phyloP scores from a whole-genome alignment of 2,329 filamentous ascomycete species.

The Fusarium dlaminii region DNA sequence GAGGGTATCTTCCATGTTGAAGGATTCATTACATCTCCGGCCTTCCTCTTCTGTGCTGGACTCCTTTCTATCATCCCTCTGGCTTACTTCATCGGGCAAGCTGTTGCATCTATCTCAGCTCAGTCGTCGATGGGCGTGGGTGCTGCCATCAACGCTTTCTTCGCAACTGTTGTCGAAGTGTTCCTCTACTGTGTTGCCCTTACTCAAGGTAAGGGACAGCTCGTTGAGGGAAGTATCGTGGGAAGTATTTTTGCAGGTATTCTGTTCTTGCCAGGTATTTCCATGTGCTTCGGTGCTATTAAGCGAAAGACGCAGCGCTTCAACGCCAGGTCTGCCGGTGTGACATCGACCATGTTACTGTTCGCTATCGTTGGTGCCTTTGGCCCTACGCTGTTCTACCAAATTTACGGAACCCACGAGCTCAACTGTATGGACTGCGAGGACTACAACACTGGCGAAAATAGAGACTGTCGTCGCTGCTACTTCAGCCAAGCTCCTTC shows the following conservation, averaged over 20 bases:
- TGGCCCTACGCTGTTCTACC: slow-evolving; percentile 95
- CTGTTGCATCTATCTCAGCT: slow-evolving; percentile 96
- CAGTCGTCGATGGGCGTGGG: slow-evolving; percentile 98
- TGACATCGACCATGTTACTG: slow-evolving; percentile 96
- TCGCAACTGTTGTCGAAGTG: slow-evolving; percentile 96
- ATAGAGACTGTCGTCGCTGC: slow-evolving; percentile 88
- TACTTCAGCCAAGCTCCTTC: slow-evolving; percentile 91
- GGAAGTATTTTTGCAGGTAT: slow-evolving; percentile 98
- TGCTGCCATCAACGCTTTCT: slow-evolving; percentile 97
- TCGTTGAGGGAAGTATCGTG: slow-evolving; percentile 96
- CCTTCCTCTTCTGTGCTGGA: slow-evolving; percentile 85
- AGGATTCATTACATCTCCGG: slow-evolving; percentile 79
- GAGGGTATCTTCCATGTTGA: slow-evolving; percentile 74
- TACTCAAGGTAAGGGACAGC: slow-evolving; percentile 87
- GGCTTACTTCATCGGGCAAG: slow-evolving; percentile 98
- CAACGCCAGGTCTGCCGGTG: slow-evolving; percentile 94
- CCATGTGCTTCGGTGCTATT: slow-evolving; percentile 98
- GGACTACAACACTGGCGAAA: slow-evolving; percentile 53
- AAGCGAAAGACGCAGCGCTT: slow-evolving; percentile 98
- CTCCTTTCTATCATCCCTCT: slow-evolving; percentile 94
- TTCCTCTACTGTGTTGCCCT: slow-evolving; percentile 97
- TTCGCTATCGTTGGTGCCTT: slow-evolving; percentile 97
- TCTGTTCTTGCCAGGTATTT: slow-evolving; percentile 90
- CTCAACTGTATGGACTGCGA: slow-evolving; percentile 80
- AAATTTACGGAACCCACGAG: slow-evolving; percentile 98